Evolutionary conservation across 2,329 filamentous ascomycete genomes (phyloP), one percentile per base, ranked within the genome.

Genomic region (Monilinia polystroma): DNA sequence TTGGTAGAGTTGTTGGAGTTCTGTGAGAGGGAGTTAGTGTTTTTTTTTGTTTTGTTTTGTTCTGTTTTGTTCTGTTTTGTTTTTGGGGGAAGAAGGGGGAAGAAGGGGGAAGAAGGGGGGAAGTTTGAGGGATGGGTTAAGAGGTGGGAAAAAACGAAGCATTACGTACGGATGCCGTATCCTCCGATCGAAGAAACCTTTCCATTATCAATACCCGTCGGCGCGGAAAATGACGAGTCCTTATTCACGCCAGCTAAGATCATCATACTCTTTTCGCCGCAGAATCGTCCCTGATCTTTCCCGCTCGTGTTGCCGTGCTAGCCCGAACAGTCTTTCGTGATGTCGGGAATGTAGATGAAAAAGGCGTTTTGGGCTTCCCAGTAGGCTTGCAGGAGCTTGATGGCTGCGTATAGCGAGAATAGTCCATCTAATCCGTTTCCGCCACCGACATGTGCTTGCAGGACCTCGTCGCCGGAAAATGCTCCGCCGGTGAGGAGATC

Each of bases 321-420:
- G 2, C 56, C 38, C 0, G 41, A 45, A 45, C 55, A 47, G 32
- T 47, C 26, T 32, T n/a, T 45, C 1, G 26, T 43, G 1, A 58
- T 8, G 3, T 58, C 16, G 10, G 56, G 56, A 4, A 47, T 58
- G 23, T 47, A 58, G 56, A 47, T n/a, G 41, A 58, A 58, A 8
- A 58, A 58, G 4, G 41, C 56, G 45, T 58, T 58, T 58, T 58
- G 41, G 0, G 56, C 56, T 58, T 58, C 23, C 26, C 23, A 58
- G 3, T 58, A 58, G 20, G 56, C 56, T n/a, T 58, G 56, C 0
- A 58, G 41, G 1, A 58, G 56, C 10, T 58, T 45, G 26, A 58
- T 32, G 7, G 41, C 41, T 32, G 56, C 56, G 6, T 58, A 45
- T 16, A 41, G 38, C 8, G 56, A 45, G 18, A 58, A 58, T 20